Percentiles rank a stretch among this genome's conserved stretches.
Evolutionary conservation across 1,139 yeast species (phyloP).

Genomic region (Blastobotrys serpentis): DNA sequence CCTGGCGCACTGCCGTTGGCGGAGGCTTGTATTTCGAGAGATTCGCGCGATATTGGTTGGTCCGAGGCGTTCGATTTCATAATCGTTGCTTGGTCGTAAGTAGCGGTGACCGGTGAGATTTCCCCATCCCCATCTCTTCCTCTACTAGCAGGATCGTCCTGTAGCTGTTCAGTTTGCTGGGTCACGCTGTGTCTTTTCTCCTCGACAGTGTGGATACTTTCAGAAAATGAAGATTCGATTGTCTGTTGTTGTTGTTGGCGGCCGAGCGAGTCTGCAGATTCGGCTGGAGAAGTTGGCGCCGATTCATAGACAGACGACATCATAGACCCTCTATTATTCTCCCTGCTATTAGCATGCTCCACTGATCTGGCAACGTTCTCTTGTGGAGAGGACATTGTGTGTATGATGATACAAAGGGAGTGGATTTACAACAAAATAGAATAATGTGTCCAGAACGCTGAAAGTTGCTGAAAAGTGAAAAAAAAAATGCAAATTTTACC

Average conservation of each 20-base stretch:
- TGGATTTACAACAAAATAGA: neutral
- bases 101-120: neutral
- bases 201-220: slow-evolving; percentile 1
- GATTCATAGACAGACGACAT: slow-evolving; percentile 15
- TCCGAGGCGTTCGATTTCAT: slow-evolving; percentile 5
- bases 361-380: neutral
- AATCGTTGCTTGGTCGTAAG: neutral
- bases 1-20: neutral
- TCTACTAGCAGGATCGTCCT: neutral
- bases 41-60: slow-evolving; percentile 11
- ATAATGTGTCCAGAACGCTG: neutral
- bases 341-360: neutral
- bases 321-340: slow-evolving; percentile 11
- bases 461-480: neutral
- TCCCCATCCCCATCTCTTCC: neutral
- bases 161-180: slow-evolving; percentile 6
- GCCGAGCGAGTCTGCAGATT: slow-evolving; percentile 5
- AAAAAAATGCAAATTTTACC: too few species aligned
- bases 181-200: neutral
- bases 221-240: neutral
- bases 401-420: neutral
- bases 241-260: neutral
- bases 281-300: slow-evolving; percentile 16
- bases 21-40: slow-evolving; percentile 8
- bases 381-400: neutral